Conservation (phyloP, 2,329 filamentous ascomycete species). For the Monilinia fructigena region DNA sequence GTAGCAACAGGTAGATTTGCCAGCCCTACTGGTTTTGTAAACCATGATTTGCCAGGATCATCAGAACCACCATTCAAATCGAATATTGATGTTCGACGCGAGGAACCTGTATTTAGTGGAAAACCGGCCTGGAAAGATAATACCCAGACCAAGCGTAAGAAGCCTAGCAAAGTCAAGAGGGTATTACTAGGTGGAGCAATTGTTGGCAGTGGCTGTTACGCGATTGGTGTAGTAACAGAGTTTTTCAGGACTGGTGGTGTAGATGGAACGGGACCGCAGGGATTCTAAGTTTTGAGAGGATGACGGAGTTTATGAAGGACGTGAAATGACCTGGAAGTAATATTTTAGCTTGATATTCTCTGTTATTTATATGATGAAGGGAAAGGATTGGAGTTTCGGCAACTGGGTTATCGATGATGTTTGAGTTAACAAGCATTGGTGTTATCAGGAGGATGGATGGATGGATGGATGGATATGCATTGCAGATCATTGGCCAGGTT, state of each 20-base stretch:
- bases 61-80: conserved; percentile 45
- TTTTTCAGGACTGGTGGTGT: conserved; percentile 52
- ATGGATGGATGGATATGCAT: conserved; percentile 8
- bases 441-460: conserved; percentile 6
- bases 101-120: conserved; percentile 51
- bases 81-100: conserved; percentile 47
- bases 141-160: conserved; percentile 39
- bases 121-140: conserved; percentile 38
- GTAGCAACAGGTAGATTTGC: conserved; percentile 57
- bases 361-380: neutral
- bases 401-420: conserved; percentile 3
- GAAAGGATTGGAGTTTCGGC: conserved; percentile 15
- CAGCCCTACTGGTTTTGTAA: conserved; percentile 64
- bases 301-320: neutral
- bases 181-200: conserved; percentile 53
- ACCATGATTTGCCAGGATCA: conserved; percentile 50
- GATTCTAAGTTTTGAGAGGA: conserved; percentile 30
- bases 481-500: conserved; percentile 1
- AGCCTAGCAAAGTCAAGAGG: conserved; percentile 48
- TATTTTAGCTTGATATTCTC: neutral
- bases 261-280: conserved; percentile 43
- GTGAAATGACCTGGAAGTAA: neutral
- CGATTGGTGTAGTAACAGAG: conserved; percentile 57
- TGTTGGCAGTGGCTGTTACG: conserved; percentile 57
- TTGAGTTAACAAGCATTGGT: conserved; percentile 19